Evolutionary conservation across 73 alveolate species (phyloP), one percentile per base, ranked within the genome.

Genomic region (Stentor coeruleus): DNA sequence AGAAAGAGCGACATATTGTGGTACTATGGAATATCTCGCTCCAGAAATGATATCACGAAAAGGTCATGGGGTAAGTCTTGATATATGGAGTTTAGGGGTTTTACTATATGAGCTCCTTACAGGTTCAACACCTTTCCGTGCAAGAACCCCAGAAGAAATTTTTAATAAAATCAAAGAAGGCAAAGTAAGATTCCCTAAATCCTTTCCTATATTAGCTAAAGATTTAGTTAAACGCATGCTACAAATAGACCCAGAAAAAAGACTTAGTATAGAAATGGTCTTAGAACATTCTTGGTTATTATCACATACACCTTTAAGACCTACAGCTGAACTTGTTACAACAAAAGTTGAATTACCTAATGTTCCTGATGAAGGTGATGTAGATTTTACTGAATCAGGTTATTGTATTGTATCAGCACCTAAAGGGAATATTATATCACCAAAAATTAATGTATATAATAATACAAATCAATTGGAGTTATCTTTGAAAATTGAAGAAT

Each of bases 21-120:
- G 99, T 0, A 95, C 99, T 3, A 88, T 91, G 58, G 99, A 95
- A 81, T 95, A 95, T 82, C 90, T 95, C 97, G 96, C 98, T 3
- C 99, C 99, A 31, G 99, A 95, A 84, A 95, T 95, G 93, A 59
- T 94, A 14, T 60, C 58, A 76, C 88, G 86, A 39, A 75, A 77
- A 26, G 83, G 88, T 0, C 95, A 94, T 74, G 93, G 88, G 74
- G 90, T 87, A 58, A 79, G 95, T 28, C 88, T 92, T 3, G 98
- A 94, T 82, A 83, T 92, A 33, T 94, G 98, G 97, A 84, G 93
- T 35, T 81, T 94, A 30, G 98, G 98, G 30, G 83, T 94, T 30
- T 86, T 94, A 41, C 93, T 94, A 14, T 94, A 82, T 88, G 98
- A 94, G 84, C 81, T 94, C 66, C 76, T 88, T 4, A 93, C 92